Evolutionary conservation across 371 early-diverging fungal genomes (phyloP).

Genomic region (Quaeritorhiza haematococci): DNA sequence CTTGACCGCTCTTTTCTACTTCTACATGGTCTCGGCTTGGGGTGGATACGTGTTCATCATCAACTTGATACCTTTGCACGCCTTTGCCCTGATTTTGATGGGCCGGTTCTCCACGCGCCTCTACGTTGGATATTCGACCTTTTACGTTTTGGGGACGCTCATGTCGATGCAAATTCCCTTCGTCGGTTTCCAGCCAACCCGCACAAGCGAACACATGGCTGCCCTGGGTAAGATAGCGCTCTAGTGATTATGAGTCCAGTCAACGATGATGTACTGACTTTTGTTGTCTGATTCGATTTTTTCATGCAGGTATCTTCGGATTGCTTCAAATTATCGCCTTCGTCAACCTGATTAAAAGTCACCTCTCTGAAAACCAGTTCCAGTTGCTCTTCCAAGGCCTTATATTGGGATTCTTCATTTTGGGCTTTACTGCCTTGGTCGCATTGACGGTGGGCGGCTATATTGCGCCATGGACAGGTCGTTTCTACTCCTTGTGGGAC

Average conservation of each 20-base stretch:
- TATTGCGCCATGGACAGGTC: conserved; percentile 97
- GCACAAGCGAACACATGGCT: conserved; percentile 98
- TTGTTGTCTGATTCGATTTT: not conserved
- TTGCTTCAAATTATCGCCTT: conserved; percentile 90
- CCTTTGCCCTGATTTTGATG: conserved; percentile 89
- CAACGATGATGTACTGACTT: not conserved
- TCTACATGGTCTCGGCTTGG: conserved; percentile 99
- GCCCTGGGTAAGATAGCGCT: conserved; percentile 66
- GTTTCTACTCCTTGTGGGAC: conserved; percentile 98
- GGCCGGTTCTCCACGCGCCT: conserved; percentile 89
- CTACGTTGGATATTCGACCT: conserved; percentile 95
- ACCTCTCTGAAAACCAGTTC: conserved; percentile 81
- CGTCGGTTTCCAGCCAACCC: conserved; percentile 96
- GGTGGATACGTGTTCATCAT: conserved; percentile 99
- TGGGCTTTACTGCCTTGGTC: conserved; percentile 58
- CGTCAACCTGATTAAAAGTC: conserved; percentile 71
- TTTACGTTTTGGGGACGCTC: conserved; percentile 92
- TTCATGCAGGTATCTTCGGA: conserved; percentile 72
- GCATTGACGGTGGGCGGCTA: conserved; percentile 71
- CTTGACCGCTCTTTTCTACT: conserved; percentile 88
- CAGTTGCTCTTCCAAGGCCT: conserved; percentile 59
- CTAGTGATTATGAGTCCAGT: not conserved
- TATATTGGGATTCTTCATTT: conserved; percentile 51
- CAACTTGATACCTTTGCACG: conserved; percentile 96
- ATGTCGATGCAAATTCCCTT: conserved; percentile 98